Percentiles rank a stretch among this genome's conserved stretches.
Conservation (phyloP, 352 stramenopile genomes). For the Thraustochytrium striatum region DNA sequence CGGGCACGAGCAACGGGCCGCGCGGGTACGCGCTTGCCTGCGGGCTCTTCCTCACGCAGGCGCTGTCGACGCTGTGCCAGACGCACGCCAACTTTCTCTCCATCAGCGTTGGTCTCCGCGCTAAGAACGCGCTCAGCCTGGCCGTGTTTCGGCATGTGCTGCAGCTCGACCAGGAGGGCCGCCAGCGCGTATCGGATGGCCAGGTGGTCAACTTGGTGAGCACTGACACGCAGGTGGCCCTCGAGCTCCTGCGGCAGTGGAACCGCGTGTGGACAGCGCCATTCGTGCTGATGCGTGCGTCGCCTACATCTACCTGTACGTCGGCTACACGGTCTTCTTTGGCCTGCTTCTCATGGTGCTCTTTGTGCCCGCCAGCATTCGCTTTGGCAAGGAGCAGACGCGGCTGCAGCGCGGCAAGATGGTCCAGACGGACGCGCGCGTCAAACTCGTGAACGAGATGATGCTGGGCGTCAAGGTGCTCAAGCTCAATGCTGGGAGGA, state of each 20-base stretch:
- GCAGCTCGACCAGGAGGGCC: conserved; percentile 38
- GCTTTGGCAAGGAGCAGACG: conserved; percentile 45
- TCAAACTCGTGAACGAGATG: conserved; percentile 70
- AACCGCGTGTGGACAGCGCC: conserved; percentile 39
- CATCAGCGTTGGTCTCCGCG: background rate
- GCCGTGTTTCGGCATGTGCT: conserved; percentile 47
- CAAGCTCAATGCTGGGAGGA: conserved; percentile 71
- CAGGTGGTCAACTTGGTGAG: conserved; percentile 44
- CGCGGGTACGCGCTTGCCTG: conserved; percentile 5
- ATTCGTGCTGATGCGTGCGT: conserved; percentile 18
- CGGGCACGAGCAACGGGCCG: background rate
- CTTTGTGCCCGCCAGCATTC: conserved; percentile 31
- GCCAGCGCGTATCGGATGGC: conserved; percentile 16
- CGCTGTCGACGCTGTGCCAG: conserved; percentile 8
- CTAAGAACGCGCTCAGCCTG: conserved; percentile 33
- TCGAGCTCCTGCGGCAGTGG: conserved; percentile 28
- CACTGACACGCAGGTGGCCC: conserved; percentile 17
- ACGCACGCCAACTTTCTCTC: conserved; percentile 22
- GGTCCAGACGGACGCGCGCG: conserved; percentile 58
- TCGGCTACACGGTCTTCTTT: conserved; percentile 29
- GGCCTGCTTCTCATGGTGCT: conserved; percentile 17
- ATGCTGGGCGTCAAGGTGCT: conserved; percentile 72
- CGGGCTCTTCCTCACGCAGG: conserved; percentile 22
- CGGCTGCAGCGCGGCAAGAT: conserved; percentile 49
- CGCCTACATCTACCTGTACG: conserved; percentile 45